Base-by-base conservation (phyloP, 768 basidiomycete genomes). In the Naganishia vaughanmartiniae region DNA sequence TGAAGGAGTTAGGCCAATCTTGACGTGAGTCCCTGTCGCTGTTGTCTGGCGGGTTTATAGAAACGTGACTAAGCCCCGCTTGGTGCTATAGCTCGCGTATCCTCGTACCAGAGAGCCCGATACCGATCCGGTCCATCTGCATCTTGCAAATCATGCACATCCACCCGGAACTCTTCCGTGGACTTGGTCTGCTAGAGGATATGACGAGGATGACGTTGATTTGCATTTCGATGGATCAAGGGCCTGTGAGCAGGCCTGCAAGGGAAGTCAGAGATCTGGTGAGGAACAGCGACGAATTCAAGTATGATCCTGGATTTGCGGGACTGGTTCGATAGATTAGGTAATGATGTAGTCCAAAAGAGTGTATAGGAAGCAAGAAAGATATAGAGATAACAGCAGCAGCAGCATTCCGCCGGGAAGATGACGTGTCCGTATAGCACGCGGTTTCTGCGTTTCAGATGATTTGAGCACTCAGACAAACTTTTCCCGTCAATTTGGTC, bases 61-160 rank as follows among this genome's bases (percentile, higher is more conserved):
- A 15, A 11, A 17, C 30, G 28, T 45, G 26, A 7, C 24, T 42
- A 15, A 26, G 6, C n/a, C 12, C 15, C 4, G 12, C 12, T 42
- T 39, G 9, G 3, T 45, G n/a, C 34, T 21, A 63, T 12, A 63
- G 48, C n/a, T 63, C 60, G 9, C 60, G 60, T 24, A 45, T 63
- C 26, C 60, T 63, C 24, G 60, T 63, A 24, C 60, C 60, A 15
- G 60, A 63, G 60, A 63, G 39, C 11, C 60, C 60, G 36, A 34
- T 63, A 28, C 60, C 60, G 7, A 63, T 63, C 24, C 60, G 60
- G 39, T 63, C 60, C 21, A 63, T 63, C 42, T 63, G 60, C 60
- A 63, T 63, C 28, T 30, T 63, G 60, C 60, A 63, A 24, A 63
- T 63, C 2, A 63, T 63, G 60, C 60, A 63, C 42, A 63, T 45